Evolutionary conservation across 2,329 filamentous ascomycete species (phyloP), one percentile per base, ranked within the genome.

Genomic region (Allantophomopsis lycopodina): DNA sequence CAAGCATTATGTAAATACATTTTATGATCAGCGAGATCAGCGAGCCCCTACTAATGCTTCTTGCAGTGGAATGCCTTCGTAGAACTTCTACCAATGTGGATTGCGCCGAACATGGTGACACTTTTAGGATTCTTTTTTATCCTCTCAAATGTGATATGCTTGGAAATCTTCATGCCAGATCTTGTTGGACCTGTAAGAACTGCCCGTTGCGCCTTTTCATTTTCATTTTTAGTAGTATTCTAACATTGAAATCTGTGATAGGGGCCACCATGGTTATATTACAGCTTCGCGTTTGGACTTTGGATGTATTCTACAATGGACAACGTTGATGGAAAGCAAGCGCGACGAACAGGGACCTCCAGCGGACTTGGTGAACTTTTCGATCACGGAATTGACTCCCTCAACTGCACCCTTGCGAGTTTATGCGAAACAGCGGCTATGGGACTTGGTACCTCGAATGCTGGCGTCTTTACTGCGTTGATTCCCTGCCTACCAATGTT

Each of bases 241-340:
- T 28, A 8, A 28, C 10, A 3, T 28, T 28, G 18, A 13, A 40
- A 32, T 33, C 16, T 16, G 37, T 33, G 17, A 38, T 55, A 91
- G 79, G 85, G 79, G 15, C 87, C 88, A 7, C 72, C 80, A 53
- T 96, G 91, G 89, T 61, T 96, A 15, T 96, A 94, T 66, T 93
- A 85, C 58, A 94, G 86, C 63, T 96, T 96, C 60, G 89, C 88
- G 2, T 74, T 94, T 48, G 91, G 91, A 32, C 72, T 98, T 43
- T 98, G 94, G 81, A 91, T 94, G 84, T 94, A 96, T 63, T 93
- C 91, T 51, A 98, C 91, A 12, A 88, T 98, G 81, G 91, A 98
- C 67, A 98, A 98, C 60, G 82, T 96, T 47, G 91, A 98, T 60
- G 91, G 91, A 50, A 98, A 98, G 64, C 91, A 98, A 66, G 91